A percentile compares a stretch with the other conserved stretches of the same genome.
Conservation (phyloP, 2,329 filamentous ascomycete genomes). For the Metarhizium guizhouense region DNA sequence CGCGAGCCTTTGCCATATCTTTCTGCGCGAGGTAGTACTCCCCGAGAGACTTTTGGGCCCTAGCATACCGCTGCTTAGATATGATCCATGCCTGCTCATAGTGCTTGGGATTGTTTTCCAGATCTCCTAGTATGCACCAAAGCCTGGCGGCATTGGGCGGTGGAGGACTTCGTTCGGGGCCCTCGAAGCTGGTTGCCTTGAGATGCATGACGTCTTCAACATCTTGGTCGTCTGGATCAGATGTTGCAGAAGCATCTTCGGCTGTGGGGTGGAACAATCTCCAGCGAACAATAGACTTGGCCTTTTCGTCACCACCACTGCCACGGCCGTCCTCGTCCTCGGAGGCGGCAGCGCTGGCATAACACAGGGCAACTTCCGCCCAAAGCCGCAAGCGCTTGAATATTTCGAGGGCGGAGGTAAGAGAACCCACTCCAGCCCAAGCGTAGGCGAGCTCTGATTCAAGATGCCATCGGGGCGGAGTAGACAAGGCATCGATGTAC, state of each 20-base stretch:
- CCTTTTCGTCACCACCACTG: conserved; percentile 65
- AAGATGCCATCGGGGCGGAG: conserved; percentile 85
- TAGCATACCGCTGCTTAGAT: conserved; percentile 69
- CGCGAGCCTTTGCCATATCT: conserved; percentile 59
- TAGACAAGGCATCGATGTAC: conserved; percentile 76
- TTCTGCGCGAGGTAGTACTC: conserved; percentile 63
- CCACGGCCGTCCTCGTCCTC: conserved; percentile 49
- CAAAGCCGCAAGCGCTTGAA: conserved; percentile 90
- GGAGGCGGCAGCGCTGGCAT: conserved; percentile 51
- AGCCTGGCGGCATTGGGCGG: conserved; percentile 78
- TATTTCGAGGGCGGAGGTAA: conserved; percentile 87
- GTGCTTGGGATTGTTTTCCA: conserved; percentile 64
- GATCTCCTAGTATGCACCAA: conserved; percentile 88
- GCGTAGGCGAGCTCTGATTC: conserved; percentile 86
- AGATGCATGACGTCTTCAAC: conserved; percentile 45
- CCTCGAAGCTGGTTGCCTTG: conserved; percentile 43
- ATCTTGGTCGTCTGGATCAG: conserved; percentile 42
- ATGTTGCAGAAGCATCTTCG: conserved; percentile 15
- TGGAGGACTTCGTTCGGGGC: conserved; percentile 57
- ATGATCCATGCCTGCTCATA: conserved; percentile 86
- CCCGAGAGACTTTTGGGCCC: conserved; percentile 81
- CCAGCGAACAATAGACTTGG: conserved; percentile 64
- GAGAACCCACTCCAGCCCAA: conserved; percentile 83
- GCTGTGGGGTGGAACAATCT: conserved; percentile 65
- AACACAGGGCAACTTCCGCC: conserved; percentile 89